Evolutionary conservation across 106 monocot species (phyloP), one percentile per base, ranked within the genome.

Genomic region (Dioscorea dumetorum): DNA sequence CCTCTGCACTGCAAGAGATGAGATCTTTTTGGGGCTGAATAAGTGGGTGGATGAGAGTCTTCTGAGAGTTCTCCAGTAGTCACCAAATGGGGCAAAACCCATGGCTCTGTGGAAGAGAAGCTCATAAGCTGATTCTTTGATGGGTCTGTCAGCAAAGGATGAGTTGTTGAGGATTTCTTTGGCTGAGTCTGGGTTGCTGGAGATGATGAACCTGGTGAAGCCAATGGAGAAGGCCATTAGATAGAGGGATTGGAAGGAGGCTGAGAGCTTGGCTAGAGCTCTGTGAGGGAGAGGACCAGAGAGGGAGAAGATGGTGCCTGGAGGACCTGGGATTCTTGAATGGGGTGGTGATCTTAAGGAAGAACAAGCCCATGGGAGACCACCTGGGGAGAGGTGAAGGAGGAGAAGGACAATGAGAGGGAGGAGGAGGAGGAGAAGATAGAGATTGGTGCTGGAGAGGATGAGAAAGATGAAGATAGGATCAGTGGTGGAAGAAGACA

Each of bases 161-260:
- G 79, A 70, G 64, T 69, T 78, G 72, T 73, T 73, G 32, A 90
- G 81, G 35, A 91, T 91, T 71, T 84, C 84, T 20, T 72, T 81
- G 1, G 90, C 90, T 0, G 90, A 84, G 33, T 79, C 83, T 0
- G 90, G 90, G 50, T 74, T 73, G 79, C 79, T 87, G 1, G 90
- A 70, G 11, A 91, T 67, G 52, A 91, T 49, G 65, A 91, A 87
- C 17, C 87, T 72, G 58, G 90, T 78, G 49, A 87, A 5, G 6
- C 90, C 90, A n/a, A 87, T 76, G 5, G 90, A 91, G 81, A 91
- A 87, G 8, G 84, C 77, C 87, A 84, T 84, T 20, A 87, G 63
- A 8, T 22, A 34, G 28, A n/a, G 13, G 17, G 81, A 78, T 17
- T 61, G n/a, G 52, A 81, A 67, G 24, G 67, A 41, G n/a, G 5